A percentile compares a stretch with the other conserved stretches of the same genome.
Conservation (phyloP, 2,329 filamentous ascomycete species). For the Emmonsia crescens region DNA sequence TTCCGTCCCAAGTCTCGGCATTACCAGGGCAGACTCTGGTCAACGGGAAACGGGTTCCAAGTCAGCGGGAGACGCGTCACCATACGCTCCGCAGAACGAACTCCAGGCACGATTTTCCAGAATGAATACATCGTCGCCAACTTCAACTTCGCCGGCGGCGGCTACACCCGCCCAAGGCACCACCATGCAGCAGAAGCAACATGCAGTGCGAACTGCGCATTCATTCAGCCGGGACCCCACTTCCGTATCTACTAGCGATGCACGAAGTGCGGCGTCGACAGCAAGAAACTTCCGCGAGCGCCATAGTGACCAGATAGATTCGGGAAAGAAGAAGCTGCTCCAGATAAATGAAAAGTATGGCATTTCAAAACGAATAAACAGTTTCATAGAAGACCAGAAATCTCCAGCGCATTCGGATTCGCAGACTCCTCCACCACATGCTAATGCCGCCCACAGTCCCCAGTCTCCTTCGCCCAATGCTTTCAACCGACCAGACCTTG, state of each 20-base stretch:
- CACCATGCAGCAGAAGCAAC: slow-evolving; percentile 46
- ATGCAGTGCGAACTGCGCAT: slow-evolving; percentile 50
- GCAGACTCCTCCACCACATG: slow-evolving; percentile 3
- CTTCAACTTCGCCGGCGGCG: slow-evolving; percentile 16
- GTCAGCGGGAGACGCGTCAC: slow-evolving; percentile 15
- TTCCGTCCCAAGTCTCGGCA: slow-evolving; percentile 67
- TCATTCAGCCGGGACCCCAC: slow-evolving; percentile 51
- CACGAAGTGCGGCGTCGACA: slow-evolving; percentile 47
- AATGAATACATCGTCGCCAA: slow-evolving; percentile 33
- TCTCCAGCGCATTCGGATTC: slow-evolving; percentile 19
- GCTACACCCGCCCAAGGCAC: slow-evolving; percentile 26
- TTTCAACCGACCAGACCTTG: slow-evolving; percentile 20
- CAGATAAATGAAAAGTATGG: slow-evolving; percentile 53
- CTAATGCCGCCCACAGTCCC: slow-evolving; percentile 5
- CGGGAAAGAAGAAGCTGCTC: slow-evolving; percentile 48
- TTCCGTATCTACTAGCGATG: slow-evolving; percentile 50
- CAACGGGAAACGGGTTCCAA: slow-evolving; percentile 21
- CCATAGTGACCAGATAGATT: slow-evolving; percentile 56
- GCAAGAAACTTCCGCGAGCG: slow-evolving; percentile 55
- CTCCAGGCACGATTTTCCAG: slow-evolving; percentile 57
- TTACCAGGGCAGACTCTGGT: slow-evolving; percentile 39
- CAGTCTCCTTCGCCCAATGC: slow-evolving; percentile 9
- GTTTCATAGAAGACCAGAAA: slow-evolving; percentile 33
- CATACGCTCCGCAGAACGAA: slow-evolving; percentile 46
- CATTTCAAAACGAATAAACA: slow-evolving; percentile 40